These are phyloP conservation scores for Monosporozyma servazzii DNA, from an alignment of 805 yeast genomes.

Conservation along the genomic window DNA sequence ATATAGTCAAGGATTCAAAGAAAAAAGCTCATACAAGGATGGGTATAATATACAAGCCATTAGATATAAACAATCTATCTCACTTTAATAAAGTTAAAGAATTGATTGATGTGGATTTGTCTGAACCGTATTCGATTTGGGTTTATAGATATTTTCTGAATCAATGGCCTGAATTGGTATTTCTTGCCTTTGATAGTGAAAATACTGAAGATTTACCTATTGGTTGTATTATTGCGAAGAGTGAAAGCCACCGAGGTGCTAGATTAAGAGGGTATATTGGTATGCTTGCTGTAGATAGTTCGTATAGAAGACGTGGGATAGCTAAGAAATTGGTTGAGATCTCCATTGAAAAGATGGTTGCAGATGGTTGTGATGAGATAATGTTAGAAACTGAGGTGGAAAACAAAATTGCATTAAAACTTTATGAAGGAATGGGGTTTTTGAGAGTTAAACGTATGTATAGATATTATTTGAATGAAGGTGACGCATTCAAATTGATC, in stretches of 20 bases:
- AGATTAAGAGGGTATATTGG: conserved; percentile 88
- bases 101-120: conserved; percentile 62
- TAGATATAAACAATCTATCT: conserved; percentile 19
- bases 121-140: conserved; percentile 90
- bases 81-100: conserved; percentile 42
- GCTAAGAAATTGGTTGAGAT: conserved; percentile 62
- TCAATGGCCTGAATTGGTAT: conserved; percentile 83
- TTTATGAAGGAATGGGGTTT: conserved; percentile 73
- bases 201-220: conserved; percentile 33
- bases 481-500: conserved; percentile 83
- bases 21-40: background rate
- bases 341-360: conserved; percentile 56
- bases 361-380: conserved; percentile 73
- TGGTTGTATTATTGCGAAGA: conserved; percentile 82
- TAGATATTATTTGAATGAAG: conserved; percentile 83
- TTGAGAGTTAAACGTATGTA: conserved; percentile 64
- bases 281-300: conserved; percentile 78
- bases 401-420: conserved; percentile 56
- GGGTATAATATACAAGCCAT: conserved; percentile 16
- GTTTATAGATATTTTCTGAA: conserved; percentile 85
- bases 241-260: conserved; percentile 58
- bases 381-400: conserved; percentile 86
- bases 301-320: conserved; percentile 68
- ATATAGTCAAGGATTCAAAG: too few relatives aligned
- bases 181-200: conserved; percentile 42